phyloP scores from a whole-genome alignment of 441 rosid genomes.

The Lepidium campestre region DNA sequence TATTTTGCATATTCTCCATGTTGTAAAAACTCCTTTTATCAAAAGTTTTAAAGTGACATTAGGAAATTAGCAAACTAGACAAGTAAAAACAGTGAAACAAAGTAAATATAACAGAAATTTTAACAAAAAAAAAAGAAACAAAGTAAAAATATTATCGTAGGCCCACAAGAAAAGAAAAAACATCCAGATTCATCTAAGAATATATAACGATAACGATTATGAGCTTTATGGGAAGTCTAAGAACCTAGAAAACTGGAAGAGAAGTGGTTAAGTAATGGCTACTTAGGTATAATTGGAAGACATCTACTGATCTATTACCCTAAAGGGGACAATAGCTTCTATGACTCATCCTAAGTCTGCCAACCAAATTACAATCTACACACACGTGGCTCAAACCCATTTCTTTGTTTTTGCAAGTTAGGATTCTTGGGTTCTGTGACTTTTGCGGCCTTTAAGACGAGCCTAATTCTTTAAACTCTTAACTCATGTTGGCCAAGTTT shows the following conservation, averaged over 20 bases:
- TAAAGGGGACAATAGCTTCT: conserved; percentile 6
- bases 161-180: no score
- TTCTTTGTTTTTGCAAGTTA: conserved; percentile 10
- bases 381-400: conserved; percentile 5
- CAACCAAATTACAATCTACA: conserved; percentile 9
- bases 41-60: no score
- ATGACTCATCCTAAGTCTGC: conserved; percentile 15
- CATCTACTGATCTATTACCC: neutral
- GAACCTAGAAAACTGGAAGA: neutral
- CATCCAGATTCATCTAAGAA: neutral
- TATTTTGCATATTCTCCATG: no score
- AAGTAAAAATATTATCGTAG: no score
- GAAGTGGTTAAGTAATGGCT: conserved; percentile 1
- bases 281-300: conserved; percentile 16
- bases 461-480: conserved; percentile 5
- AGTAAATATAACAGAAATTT: no score
- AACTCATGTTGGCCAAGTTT: neutral
- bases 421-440: conserved; percentile 11
- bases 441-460: conserved; percentile 11
- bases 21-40: no score
- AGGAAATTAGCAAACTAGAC: no score
- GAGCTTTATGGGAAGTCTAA: neutral
- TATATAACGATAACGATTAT: neutral
- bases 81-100: no score
- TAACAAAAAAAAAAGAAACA: no score